Base-by-base conservation (phyloP, 306 rosid genomes). In the Astragalus membranaceus region DNA sequence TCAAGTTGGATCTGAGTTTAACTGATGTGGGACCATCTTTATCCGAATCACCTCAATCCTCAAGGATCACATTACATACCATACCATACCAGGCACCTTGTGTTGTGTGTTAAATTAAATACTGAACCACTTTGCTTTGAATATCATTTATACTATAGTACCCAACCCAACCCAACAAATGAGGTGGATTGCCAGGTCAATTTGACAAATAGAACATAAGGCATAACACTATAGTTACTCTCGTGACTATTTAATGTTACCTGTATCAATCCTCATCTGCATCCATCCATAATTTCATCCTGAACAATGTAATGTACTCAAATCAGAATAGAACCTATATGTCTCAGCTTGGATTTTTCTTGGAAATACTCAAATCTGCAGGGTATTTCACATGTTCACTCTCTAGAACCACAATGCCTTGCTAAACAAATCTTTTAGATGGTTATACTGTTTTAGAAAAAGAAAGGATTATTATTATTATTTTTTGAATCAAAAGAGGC, bases 11-110 rank as follows among this genome's bases (percentile, higher is more conserved):
- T 26, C 9, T 50, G 13, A 59, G 61, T 33, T 32, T 39, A 29
- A 48, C 59, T 54, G 16, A 54, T 15, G 16, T 56, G 81, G 35
- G 79, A 65, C 74, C 67, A 73, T 58, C 26, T 29, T 58, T 51
- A 39, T 50, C 9, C 13, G 37, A 36, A 12, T 35, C 67, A 29
- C 26, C 49, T 44, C 37, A 59, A 48, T 59, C 7, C 72, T 29
- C 12, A 9, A 49, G 72, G 15, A 7, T 51, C 5, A 37, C 15
- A 55, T 73, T 61, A 53, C n/a, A 50, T 58, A 60, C 61, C 63
- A 0, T 72, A 59, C 13, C 7, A n/a, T n/a, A n/a, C n/a, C n/a
- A n/a, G n/a, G n/a, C n/a, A 42, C 42, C 23, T 2, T 29, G 63
- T 62, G 53, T 35, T 71, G 12, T 29, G 63, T 62, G 53, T 35